Conservation (phyloP, 2,329 filamentous ascomycete genomes). For the Pseudonectria foliicola region DNA sequence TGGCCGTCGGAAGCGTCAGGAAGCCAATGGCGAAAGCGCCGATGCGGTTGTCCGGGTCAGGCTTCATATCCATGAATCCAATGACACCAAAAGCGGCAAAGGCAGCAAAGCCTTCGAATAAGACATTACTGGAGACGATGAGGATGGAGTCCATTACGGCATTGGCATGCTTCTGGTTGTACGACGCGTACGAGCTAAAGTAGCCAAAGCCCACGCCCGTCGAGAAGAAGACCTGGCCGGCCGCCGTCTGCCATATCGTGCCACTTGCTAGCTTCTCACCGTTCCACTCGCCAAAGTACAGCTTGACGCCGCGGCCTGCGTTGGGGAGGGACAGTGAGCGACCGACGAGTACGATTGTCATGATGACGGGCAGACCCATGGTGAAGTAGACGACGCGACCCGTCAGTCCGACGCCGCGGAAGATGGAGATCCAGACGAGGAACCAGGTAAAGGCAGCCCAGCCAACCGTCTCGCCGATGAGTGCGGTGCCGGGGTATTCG, state of each 20-base stretch:
- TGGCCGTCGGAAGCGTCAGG: constrained; percentile 48
- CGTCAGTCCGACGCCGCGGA: constrained; percentile 50
- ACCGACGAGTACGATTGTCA: constrained; percentile 49
- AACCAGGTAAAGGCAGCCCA: constrained; percentile 55
- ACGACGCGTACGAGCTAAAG: constrained; percentile 52
- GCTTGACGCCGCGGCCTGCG: constrained; percentile 42
- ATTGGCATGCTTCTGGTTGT: constrained; percentile 51
- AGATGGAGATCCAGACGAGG: constrained; percentile 52
- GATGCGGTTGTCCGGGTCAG: constrained; percentile 32
- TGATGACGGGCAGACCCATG: constrained; percentile 53
- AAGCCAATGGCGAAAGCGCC: constrained; percentile 52
- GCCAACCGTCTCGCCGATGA: constrained; percentile 50
- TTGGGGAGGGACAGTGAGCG: constrained; percentile 47
- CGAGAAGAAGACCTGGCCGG: constrained; percentile 54
- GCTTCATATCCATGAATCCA: constrained; percentile 35
- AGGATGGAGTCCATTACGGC: constrained; percentile 52
- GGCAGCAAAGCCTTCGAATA: constrained; percentile 48
- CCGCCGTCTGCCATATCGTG: constrained; percentile 52
- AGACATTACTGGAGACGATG: constrained; percentile 47
- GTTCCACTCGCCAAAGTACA: constrained; percentile 41
- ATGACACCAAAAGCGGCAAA: constrained; percentile 49
- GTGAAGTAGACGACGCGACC: constrained; percentile 55
- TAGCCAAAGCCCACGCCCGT: constrained; percentile 53
- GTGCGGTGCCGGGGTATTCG: constrained; percentile 36
- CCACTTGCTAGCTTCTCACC: constrained; percentile 42